Percentiles rank a stretch among this genome's conserved stretches.
phyloP scores from a whole-genome alignment of 2,329 filamentous ascomycete species.

The Aspergillus ustus region DNA sequence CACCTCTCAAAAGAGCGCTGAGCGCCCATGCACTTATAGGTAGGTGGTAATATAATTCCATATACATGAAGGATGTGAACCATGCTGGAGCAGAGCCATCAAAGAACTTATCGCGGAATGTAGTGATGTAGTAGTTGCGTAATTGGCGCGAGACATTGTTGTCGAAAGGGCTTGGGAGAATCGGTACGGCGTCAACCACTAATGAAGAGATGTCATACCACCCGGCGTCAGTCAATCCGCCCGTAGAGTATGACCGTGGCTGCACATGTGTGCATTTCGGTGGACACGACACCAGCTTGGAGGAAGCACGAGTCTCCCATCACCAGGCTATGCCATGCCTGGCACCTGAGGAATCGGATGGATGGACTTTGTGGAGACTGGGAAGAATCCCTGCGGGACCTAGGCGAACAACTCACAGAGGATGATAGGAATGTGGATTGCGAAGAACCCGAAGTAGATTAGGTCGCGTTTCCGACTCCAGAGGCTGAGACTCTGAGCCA shows the following conservation, averaged over 20 bases:
- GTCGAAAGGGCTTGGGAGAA: conserved; percentile 59
- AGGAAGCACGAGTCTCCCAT: neutral
- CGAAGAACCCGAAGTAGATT: conserved; percentile 62
- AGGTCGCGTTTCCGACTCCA: conserved; percentile 44
- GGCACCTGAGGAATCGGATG: neutral
- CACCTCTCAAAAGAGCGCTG: conserved; percentile 58
- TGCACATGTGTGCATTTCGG: conserved; percentile 5
- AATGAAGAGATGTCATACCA: conserved; percentile 13
- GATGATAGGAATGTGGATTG: conserved; percentile 65
- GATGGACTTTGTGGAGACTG: neutral
- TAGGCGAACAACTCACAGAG: conserved; percentile 51
- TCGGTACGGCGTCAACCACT: conserved; percentile 66
- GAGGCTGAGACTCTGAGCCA: conserved; percentile 25
- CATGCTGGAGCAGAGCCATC: conserved; percentile 58
- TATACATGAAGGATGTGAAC: conserved; percentile 61
- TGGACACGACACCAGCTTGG: neutral
- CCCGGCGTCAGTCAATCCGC: conserved; percentile 11
- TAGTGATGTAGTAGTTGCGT: conserved; percentile 62
- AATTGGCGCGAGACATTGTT: conserved; percentile 56
- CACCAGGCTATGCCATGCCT: neutral
- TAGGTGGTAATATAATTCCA: conserved; percentile 66
- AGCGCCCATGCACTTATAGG: conserved; percentile 66
- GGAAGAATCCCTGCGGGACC: conserved; percentile 9
- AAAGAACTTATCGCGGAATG: conserved; percentile 69
- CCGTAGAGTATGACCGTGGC: neutral